Base-by-base conservation (phyloP, 2,329 filamentous ascomycete genomes). In the Arachnomyces sp. region DNA sequence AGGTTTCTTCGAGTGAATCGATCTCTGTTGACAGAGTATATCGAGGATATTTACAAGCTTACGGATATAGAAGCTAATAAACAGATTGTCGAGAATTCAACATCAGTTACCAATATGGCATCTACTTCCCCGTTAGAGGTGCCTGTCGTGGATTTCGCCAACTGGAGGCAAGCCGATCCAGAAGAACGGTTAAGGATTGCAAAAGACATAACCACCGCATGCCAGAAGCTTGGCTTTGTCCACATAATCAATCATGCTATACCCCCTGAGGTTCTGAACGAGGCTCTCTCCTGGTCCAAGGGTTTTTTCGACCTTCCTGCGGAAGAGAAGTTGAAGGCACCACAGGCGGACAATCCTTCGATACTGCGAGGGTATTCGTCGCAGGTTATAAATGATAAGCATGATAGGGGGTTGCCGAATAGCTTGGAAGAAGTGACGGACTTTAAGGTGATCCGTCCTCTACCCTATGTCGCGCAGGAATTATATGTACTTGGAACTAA, bases 311-410 rank as follows among this genome's bases (percentile, higher is more conserved):
- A 64, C 32, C 54, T 73, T 7, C 59, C 65, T 0, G 52, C 53
- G 11, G 63, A 66, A 32, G 59, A 67, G 35, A 73, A 73, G 46
- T 65, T 69, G 58, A 62, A 64, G 39, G 71, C 70, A 1, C 68
- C 68, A 3, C 70, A 73, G 53, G 70, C 70, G 3, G 57, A 63
- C 7, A 71, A 71, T 7, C 67, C 66, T 43, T 60, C 56, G 7
- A 62, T 73, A 2, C 71, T 76, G 50, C 64, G 73, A 35, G 73
- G 73, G n/a, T 76, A 76, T 49, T 75, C 71, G 1, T 70, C 68
- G 8, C 68, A 70, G 47, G 62, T 63, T 5, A 64, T 68, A 12
- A 57, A 55, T 30, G 64, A 63, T 2, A 59, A 49, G 20, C 56
- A 64, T 5, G 63, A 71, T 25, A 58, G 67, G n/a, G 59, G 65